Evolutionary conservation across 352 stramenopile species (phyloP), one percentile per base, ranked within the genome.

Genomic region (Pythium oligandrum): DNA sequence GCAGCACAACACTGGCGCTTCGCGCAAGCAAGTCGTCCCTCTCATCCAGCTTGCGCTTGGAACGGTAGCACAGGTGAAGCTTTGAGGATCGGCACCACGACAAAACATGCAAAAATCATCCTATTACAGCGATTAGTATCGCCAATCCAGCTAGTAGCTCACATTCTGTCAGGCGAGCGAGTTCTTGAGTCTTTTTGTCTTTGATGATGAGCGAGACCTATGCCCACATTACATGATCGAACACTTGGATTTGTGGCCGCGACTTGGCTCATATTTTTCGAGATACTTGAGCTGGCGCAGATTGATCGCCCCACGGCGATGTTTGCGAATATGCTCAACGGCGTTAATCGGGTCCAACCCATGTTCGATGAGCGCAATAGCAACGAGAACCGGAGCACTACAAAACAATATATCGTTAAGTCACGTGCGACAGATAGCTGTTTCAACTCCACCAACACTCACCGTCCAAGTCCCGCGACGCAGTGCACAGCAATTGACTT

Each of bases 301-400:
- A 66, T 99, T 99, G 68, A 99, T 99, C 10, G 97, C 97, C 17
- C 96, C 95, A 55, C 96, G 86, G 30, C 96, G 86, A 54, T 89
- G 87, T 64, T 92, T 86, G 53, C 96, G 87, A 61, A 99, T 98
- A 63, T 98, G 93, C 65, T 98, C 90, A n/a, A 99, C 96, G 4
- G 96, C 96, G 51, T 98, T 96, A 46, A 98, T 95, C 33, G 96
- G 88, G 71, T 99, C 95, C 69, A 98, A 78, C 34, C 84, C 88
- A 44, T 86, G 97, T 70, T 99, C 97, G 66, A 99, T 98, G 40
- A 99, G 68, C 40, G 97, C 97, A 63, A 99, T 98, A 3, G 97
- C 96, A 11, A 99, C 97, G 40, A 99, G 82, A 48, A 99, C 95
- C 0, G 97, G 97, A 4, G 96, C 97, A 42, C 79, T 90, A 48